Percentiles rank a stretch among this genome's conserved stretches.
Evolutionary conservation across 1,284 basidiomycete species (phyloP).

Genomic region (Moniliella sp.): DNA sequence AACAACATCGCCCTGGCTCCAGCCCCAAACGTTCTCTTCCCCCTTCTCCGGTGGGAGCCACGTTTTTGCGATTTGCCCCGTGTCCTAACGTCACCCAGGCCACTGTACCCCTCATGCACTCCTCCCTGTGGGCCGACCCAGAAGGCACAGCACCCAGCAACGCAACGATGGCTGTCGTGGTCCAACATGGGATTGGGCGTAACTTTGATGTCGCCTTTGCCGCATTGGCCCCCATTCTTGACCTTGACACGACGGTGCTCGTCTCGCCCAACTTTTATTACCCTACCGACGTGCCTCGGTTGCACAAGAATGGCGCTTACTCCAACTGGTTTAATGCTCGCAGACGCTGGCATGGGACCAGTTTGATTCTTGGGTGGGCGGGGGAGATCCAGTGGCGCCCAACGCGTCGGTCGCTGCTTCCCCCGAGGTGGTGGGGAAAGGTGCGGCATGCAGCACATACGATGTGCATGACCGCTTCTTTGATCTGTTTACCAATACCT

Average conservation of each 20-base stretch:
- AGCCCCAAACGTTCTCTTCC: too few relatives aligned
- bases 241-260: background rate
- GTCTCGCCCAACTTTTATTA: conserved; percentile 1
- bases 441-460: conserved; percentile 1
- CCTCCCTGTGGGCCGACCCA: background rate
- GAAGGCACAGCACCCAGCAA: background rate
- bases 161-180: conserved; percentile 1
- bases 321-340: conserved; percentile 1
- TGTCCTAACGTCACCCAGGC: background rate
- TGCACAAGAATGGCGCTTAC: background rate
- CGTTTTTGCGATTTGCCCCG: background rate
- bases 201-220: background rate
- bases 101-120: background rate
- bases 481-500: background rate
- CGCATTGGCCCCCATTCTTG: background rate
- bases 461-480: background rate
- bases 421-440: background rate
- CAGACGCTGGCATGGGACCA: conserved; percentile 1
- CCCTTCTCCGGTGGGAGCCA: background rate
- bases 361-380: conserved; percentile 1
- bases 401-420: background rate
- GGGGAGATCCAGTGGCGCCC: background rate
- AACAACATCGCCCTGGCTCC: too few relatives aligned
- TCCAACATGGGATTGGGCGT: conserved; percentile 1
- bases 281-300: background rate